Conservation (phyloP, 2,329 filamentous ascomycete genomes). For the Shiraia sp. region DNA sequence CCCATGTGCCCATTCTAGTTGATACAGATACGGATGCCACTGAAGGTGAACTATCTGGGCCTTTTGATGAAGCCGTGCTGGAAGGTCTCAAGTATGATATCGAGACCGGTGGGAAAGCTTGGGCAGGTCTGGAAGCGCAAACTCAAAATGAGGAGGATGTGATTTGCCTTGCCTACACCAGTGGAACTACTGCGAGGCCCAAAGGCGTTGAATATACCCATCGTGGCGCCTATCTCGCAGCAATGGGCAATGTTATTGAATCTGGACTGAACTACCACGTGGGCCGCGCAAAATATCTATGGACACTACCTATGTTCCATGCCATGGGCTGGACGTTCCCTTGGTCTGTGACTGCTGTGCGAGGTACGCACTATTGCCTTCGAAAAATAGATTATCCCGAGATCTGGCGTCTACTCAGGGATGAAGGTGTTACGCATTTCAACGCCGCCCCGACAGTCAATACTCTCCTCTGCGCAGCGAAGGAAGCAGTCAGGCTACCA, state of each 20-base stretch:
- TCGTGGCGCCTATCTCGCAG: conserved; percentile 81
- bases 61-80: conserved; percentile 80
- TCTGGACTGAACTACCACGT: conserved; percentile 74
- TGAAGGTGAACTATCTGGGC: conserved; percentile 73
- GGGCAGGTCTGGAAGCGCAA: conserved; percentile 74
- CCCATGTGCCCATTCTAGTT: conserved; percentile 71
- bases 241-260: conserved; percentile 85
- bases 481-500: conserved; percentile 71
- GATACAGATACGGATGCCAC: conserved; percentile 83
- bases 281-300: conserved; percentile 79
- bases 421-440: conserved; percentile 90
- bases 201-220: conserved; percentile 95
- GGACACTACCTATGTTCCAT: conserved; percentile 89
- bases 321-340: conserved; percentile 79
- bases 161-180: conserved; percentile 90
- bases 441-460: conserved; percentile 97
- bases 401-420: conserved; percentile 87
- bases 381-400: conserved; percentile 93
- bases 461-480: conserved; percentile 81
- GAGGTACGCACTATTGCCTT: conserved; percentile 93
- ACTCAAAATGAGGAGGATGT: conserved; percentile 75
- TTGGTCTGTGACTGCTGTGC: conserved; percentile 88
- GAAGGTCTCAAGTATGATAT: conserved; percentile 77
- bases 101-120: conserved; percentile 69
- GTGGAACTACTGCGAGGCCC: conserved; percentile 85